A percentile compares a stretch with the other conserved stretches of the same genome.
Conservation (phyloP, 495 filamentous ascomycete genomes). For the Extremus antarcticus region DNA sequence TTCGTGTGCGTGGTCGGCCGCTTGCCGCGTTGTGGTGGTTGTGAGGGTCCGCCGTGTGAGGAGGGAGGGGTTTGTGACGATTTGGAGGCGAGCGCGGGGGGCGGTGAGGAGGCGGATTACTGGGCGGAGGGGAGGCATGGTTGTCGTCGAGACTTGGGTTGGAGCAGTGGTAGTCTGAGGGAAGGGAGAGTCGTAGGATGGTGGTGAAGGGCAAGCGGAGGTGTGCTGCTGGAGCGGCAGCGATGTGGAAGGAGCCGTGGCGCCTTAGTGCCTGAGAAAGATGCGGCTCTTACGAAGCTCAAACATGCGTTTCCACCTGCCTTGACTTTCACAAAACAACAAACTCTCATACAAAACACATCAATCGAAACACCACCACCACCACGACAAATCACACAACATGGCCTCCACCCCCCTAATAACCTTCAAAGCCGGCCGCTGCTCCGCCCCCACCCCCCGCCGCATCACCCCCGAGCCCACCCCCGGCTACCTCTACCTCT, state of each 20-base stretch:
- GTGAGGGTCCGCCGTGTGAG: conserved; percentile 14
- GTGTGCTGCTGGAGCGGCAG: too few relatives aligned
- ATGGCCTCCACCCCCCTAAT: conserved; percentile 83
- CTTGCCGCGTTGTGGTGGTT: conserved; percentile 4
- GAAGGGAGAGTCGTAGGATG: not conserved
- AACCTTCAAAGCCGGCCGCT: conserved; percentile 93
- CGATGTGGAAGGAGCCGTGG: not conserved
- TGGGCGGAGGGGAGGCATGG: conserved; percentile 15
- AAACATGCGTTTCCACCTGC: not conserved
- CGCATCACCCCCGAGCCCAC: conserved; percentile 57
- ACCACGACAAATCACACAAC: not conserved
- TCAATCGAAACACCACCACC: not conserved
- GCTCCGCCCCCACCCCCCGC: conserved; percentile 49
- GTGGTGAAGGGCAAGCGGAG: not conserved
- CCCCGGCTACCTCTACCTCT: conserved; percentile 88
- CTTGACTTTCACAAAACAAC: not conserved
- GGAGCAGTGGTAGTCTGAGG: conserved; percentile 5
- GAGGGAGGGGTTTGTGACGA: conserved; percentile 6
- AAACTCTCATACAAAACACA: not conserved
- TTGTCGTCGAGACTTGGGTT: not conserved
- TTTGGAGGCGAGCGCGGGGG: conserved; percentile 15
- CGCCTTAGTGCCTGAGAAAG: not conserved
- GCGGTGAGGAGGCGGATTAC: conserved; percentile 14
- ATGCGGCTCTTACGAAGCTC: conserved; percentile 1
- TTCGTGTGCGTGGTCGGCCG: conserved; percentile 44